phyloP scores from a whole-genome alignment of 768 basidiomycete genomes.

The Boletus subparvulus region DNA sequence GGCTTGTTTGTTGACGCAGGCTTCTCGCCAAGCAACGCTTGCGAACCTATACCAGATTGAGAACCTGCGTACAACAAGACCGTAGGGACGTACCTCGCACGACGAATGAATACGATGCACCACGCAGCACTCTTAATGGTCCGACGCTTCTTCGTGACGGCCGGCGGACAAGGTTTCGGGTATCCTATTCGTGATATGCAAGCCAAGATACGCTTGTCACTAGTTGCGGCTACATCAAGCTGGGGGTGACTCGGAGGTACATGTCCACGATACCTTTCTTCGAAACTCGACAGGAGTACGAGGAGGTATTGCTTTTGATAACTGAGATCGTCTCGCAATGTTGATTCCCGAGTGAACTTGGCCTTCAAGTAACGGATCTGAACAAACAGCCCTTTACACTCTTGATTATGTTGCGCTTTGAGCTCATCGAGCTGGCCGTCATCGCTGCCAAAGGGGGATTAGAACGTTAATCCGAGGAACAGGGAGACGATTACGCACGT shows the following conservation, averaged over 20 bases:
- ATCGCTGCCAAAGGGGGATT: constrained; percentile 40
- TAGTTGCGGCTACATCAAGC: constrained; percentile 26
- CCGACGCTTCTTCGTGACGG: constrained; percentile 40
- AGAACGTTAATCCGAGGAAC: background rate
- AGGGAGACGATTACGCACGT: constrained; percentile 42
- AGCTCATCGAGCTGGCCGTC: constrained; percentile 52
- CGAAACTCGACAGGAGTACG: constrained; percentile 64
- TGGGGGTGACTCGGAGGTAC: background rate
- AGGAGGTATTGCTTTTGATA: constrained; percentile 91
- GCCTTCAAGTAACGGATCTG: constrained; percentile 92
- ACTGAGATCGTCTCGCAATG: constrained; percentile 69
- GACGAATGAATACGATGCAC: constrained; percentile 62
- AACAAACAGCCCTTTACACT: constrained; percentile 87
- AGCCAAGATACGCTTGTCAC: constrained; percentile 70
- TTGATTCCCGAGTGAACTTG: constrained; percentile 83
- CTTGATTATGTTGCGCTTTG: constrained; percentile 71
- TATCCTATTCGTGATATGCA: constrained; percentile 78
- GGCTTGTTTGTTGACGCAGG: constrained; percentile 58
- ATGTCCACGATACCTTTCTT: constrained; percentile 55
- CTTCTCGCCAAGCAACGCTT: constrained; percentile 62
- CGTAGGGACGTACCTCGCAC: constrained; percentile 52
- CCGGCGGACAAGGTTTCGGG: constrained; percentile 42
- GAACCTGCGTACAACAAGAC: background rate
- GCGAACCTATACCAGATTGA: constrained; percentile 45
- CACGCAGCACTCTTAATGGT: constrained; percentile 58